phyloP scores from a whole-genome alignment of 805 yeast genomes.

The Ogataea henricii region DNA sequence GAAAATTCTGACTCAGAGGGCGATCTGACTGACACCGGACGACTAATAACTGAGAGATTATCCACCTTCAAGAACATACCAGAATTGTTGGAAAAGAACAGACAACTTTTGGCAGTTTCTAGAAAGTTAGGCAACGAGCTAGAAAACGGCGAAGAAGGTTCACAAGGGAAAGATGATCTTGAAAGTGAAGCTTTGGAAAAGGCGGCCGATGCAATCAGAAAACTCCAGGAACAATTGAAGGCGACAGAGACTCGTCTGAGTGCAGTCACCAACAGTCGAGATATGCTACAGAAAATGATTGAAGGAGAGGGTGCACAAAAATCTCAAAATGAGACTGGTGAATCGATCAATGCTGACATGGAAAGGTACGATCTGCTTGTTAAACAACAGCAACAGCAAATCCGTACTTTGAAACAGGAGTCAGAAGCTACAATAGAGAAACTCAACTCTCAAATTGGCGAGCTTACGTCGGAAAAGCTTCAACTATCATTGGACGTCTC shows the following conservation, averaged over 20 bases:
- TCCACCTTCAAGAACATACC: slow-evolving; percentile 66
- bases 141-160: slow-evolving; percentile 60
- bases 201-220: slow-evolving; percentile 67
- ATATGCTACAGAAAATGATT: slow-evolving; percentile 48
- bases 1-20: slow-evolving; percentile 22
- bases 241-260: slow-evolving; percentile 52
- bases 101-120: slow-evolving; percentile 66
- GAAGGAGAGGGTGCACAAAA: slow-evolving; percentile 21
- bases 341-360: slow-evolving; percentile 9
- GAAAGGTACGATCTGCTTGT: slow-evolving; percentile 21
- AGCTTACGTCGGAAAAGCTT: slow-evolving; percentile 44
- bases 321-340: slow-evolving; percentile 26
- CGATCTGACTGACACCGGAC: slow-evolving; percentile 65
- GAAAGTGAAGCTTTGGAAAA: slow-evolving; percentile 32
- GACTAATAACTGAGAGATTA: slow-evolving; percentile 69
- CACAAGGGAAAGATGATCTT: slow-evolving; percentile 49
- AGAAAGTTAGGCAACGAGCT: slow-evolving; percentile 72
- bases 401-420: slow-evolving; percentile 44
- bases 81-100: slow-evolving; percentile 74
- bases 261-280: slow-evolving; percentile 65
- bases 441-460: slow-evolving; percentile 49
- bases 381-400: slow-evolving; percentile 37
- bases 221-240: slow-evolving; percentile 60
- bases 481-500: slow-evolving; percentile 52
- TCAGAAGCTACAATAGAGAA: slow-evolving; percentile 45